These are phyloP conservation scores for Boletus speciosus DNA, from an alignment of 768 basidiomycete genomes.

Conservation along the genomic window DNA sequence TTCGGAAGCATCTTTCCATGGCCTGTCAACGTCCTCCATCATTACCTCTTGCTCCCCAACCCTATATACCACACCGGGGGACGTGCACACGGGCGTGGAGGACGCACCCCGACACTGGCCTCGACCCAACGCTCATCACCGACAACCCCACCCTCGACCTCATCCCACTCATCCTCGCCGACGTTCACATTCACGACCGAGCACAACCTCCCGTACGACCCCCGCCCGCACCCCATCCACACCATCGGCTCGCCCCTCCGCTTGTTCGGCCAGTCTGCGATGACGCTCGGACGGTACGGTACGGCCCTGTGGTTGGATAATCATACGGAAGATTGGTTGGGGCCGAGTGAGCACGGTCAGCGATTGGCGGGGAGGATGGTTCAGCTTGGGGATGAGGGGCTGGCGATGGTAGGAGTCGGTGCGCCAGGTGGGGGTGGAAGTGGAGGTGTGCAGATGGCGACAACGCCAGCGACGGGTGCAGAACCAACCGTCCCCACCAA, in stretches of 20 bases:
- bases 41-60: constrained; percentile 51
- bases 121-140: background rate
- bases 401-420: background rate
- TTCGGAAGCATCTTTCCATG: constrained; percentile 61
- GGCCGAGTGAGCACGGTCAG: constrained; percentile 50
- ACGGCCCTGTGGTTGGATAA: constrained; percentile 67
- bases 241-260: constrained; percentile 54
- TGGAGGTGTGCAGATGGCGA: background rate
- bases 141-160: background rate
- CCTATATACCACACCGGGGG: constrained; percentile 27
- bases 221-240: constrained; percentile 33
- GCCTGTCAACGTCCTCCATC: constrained; percentile 69
- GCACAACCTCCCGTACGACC: constrained; percentile 46
- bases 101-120: background rate
- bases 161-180: background rate
- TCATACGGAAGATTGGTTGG: constrained; percentile 50
- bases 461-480: background rate
- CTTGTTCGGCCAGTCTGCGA: constrained; percentile 51
- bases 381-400: no score
- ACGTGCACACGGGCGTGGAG: background rate
- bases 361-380: constrained; percentile 48
- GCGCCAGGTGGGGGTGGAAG: background rate
- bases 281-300: constrained; percentile 54
- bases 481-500: background rate
- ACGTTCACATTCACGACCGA: constrained; percentile 8